Base-by-base conservation (phyloP, 345 rosid genomes). In the Erysimum cheiranthoides region DNA sequence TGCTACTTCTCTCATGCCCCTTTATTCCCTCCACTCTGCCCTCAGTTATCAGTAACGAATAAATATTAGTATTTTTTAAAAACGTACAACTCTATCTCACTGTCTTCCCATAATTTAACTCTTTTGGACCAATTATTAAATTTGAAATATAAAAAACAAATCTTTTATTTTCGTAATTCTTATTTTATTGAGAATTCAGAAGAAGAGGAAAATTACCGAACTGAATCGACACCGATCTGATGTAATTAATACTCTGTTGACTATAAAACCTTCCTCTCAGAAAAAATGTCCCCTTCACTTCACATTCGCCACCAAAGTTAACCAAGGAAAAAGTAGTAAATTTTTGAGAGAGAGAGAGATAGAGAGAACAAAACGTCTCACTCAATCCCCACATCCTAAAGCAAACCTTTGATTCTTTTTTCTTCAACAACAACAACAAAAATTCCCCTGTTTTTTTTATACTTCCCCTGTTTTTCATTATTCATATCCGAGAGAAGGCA, bases 241-340 rank as follows among this genome's bases (percentile, higher is more conserved):
- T 42, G 70, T 53, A 68, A 42, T 69, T 11, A 76, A 40, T 68
- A 32, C 27, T 12, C 10, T 58, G 56, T 61, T 76, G 79, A 76
- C 70, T 69, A 68, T 69, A 76, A 60, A 69, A 61, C 56, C 49
- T 0, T 34, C 18, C 64, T 14, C 66, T 45, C 5, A 8, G 32
- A 31, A 35, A 53, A 62, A 51, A 11, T 73, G 69, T 74, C 72
- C 28, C 54, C 46, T 25, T 51, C 61, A 38, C 73, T 66, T 52
- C 53, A 54, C 42, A n/a, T 59, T 82, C 85, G 57, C 76, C 42
- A n/a, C 53, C 66, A 76, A 36, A 70, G 60, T 56, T 79, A 54
- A 10, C 32, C 10, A 21, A 28, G 35, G 25, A 70, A 70, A 68
- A 54, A 42, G 25, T 28, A 42, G 25, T 28, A 10, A 9, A 13